These are phyloP conservation scores for Paramecium sonneborni DNA, from an alignment of 73 alveolate species.

Conservation along the genomic window DNA sequence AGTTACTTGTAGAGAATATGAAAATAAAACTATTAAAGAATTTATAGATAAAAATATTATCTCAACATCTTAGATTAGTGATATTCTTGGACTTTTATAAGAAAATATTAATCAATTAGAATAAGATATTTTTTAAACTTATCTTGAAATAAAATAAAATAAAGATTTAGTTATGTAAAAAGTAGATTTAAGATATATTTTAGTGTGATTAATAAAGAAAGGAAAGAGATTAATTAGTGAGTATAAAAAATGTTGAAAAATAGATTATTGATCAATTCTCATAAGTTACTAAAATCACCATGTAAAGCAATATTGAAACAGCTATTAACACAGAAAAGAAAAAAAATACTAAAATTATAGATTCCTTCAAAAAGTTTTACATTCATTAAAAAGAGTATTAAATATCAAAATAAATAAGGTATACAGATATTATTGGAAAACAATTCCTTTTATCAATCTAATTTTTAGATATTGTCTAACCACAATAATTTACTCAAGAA, in stretches of 20 bases:
- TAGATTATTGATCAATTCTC: background rate
- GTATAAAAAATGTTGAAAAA: background rate
- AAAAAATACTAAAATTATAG: background rate
- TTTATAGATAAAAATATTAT: background rate
- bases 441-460: background rate
- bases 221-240: conserved; percentile 15
- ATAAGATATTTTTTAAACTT: background rate
- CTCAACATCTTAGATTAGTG: background rate
- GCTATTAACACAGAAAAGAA: background rate
- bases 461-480: background rate
- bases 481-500: background rate
- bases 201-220: background rate
- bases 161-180: background rate
- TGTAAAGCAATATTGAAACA: background rate
- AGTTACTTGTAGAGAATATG: conserved; percentile 27
- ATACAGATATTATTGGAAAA: background rate
- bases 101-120: background rate
- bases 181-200: background rate
- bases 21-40: background rate
- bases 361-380: background rate
- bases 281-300: background rate
- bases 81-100: background rate
- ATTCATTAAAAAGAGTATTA: background rate
- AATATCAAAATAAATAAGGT: background rate
- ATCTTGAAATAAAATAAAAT: background rate